Base-by-base conservation (phyloP, 2,329 filamentous ascomycete species). In the Didymella pomorum region DNA sequence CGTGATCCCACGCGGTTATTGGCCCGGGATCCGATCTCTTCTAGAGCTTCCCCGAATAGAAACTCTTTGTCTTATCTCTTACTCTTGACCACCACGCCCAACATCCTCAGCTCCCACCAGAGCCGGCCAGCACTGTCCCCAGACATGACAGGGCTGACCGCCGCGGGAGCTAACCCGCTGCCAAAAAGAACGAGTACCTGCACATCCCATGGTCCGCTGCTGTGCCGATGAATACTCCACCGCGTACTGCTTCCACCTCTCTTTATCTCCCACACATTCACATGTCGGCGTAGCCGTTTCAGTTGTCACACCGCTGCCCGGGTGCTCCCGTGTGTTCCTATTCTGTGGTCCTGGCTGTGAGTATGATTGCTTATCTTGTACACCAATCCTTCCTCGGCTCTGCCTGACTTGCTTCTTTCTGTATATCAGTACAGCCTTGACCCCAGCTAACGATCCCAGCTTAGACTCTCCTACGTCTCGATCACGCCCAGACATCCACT, bases 181-280 rank as follows among this genome's bases (percentile, higher is more conserved):
- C 65, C 67, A 64, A 74, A 71, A 71, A 70, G 62, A 23, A 66
- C 66, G 63, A 73, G 67, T 69, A 66, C 71, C 70, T 73, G 71
- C 68, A 69, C 70, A 68, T 68, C 52, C 65, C 59, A 66, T 67
- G 55, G 59, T 58, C 65, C 52, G 23, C 44, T n/a, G 58, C 58
- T 58, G 58, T 64, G 57, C 60, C 61, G 47, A 56, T 60, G 51
- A 60, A 42, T 45, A 50, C 52, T 48, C 45, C 60, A 46, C 53
- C 56, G 48, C 43, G 33, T 52, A 39, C 64, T 62, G 53, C 60
- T 46, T 56, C 58, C 53, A 63, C 59, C 64, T 49, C 60, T 60
- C 56, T 62, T 58, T 60, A 56, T 55, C 67, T 62, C 67, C 67
- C 66, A 65, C 71, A 60, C 52, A 48, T 60, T 62, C 64, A 68